Percentiles rank a stretch among this genome's conserved stretches.
phyloP scores from a whole-genome alignment of 1,284 basidiomycete genomes.

The Melampsora medusae region DNA sequence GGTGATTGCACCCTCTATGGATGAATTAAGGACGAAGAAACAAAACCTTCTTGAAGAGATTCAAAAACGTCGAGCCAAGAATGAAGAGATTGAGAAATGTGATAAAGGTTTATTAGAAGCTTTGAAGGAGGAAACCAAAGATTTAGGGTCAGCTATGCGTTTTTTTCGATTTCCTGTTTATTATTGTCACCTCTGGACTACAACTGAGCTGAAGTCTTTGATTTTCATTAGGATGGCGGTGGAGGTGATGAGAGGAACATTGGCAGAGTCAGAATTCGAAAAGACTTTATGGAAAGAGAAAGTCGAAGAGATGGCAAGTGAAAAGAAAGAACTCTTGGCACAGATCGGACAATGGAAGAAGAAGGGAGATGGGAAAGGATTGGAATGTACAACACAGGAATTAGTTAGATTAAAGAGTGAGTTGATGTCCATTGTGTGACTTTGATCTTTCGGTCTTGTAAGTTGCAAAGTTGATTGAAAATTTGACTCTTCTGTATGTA shows the following conservation, averaged over 20 bases:
- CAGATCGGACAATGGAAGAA: conserved; percentile 30
- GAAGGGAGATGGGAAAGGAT: conserved; percentile 16
- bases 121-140: conserved; percentile 40
- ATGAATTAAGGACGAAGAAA: conserved; percentile 28
- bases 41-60: conserved; percentile 25
- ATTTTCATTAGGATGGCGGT: conserved; percentile 14
- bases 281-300: conserved; percentile 31
- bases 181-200: not conserved
- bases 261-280: conserved; percentile 42
- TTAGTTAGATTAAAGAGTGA: conserved; percentile 32
- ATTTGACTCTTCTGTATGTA: not conserved
- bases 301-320: conserved; percentile 25
- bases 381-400: conserved; percentile 36
- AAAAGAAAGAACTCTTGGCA: conserved; percentile 20
- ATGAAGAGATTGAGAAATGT: conserved; percentile 34
- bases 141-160: conserved; percentile 10
- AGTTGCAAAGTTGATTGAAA: not conserved
- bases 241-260: conserved; percentile 21
- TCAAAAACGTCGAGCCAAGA: conserved; percentile 28
- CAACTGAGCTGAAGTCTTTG: not conserved
- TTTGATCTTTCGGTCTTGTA: not conserved
- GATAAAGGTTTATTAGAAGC: conserved; percentile 36
- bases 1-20: conserved; percentile 22
- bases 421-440: not conserved
- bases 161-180: not conserved